Conservation (phyloP, 305 asterid species). For the Ajuga reptans region DNA sequence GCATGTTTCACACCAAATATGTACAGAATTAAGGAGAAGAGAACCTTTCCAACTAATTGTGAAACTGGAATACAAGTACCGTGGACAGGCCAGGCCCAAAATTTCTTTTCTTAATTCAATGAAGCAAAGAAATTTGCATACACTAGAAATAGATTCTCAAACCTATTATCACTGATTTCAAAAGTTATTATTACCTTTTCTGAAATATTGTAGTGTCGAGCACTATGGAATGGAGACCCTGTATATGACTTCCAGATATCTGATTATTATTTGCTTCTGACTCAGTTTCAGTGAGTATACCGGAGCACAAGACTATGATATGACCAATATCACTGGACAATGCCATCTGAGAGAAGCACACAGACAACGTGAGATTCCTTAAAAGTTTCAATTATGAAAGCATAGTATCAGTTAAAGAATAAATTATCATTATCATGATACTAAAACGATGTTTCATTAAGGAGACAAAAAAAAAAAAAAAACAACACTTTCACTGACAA, state of each 20-base stretch:
- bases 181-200: constrained; percentile 46
- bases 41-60: neutral
- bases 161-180: constrained; percentile 4
- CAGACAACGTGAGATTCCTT: constrained; percentile 20
- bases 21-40: neutral
- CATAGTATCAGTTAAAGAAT: neutral
- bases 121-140: neutral
- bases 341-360: constrained; percentile 50
- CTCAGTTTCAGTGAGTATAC: constrained; percentile 40
- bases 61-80: neutral
- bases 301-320: constrained; percentile 65
- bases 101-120: neutral
- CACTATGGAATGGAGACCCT: constrained; percentile 61
- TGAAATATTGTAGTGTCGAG: constrained; percentile 73
- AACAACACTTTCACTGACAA: neutral
- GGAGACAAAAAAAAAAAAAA: neutral
- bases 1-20: neutral
- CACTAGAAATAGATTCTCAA: too few species aligned
- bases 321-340: constrained; percentile 67
- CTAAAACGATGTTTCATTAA: neutral
- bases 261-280: constrained; percentile 33
- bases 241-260: constrained; percentile 37
- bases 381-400: constrained; percentile 16
- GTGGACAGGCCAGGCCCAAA: neutral
- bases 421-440: neutral